A percentile compares a stretch with the other conserved stretches of the same genome.
Conservation (phyloP, 371 early-diverging fungal species). For the Actinomortierella ambigua region DNA sequence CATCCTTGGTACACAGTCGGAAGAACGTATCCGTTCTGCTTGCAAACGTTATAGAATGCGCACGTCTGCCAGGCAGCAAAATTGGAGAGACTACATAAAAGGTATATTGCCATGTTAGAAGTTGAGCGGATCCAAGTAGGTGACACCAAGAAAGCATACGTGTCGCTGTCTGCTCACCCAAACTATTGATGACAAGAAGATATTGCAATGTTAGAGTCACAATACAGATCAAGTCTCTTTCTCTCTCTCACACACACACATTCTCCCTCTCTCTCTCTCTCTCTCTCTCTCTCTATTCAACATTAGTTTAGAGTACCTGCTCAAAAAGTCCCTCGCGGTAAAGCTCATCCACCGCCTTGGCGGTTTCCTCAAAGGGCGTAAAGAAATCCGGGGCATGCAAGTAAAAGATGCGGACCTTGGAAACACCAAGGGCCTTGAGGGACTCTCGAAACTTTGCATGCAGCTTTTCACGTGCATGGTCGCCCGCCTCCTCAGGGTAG, state of each 20-base stretch:
- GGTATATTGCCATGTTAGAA: too few relatives aligned
- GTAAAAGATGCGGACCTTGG: slow-evolving; percentile 54
- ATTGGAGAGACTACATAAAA: slow-evolving; percentile 53
- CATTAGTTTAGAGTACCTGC: too few relatives aligned
- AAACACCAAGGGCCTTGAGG: slow-evolving; percentile 40
- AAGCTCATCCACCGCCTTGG: slow-evolving; percentile 50
- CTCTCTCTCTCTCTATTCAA: too few relatives aligned
- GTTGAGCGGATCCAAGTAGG: too few relatives aligned
- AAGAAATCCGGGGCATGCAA: slow-evolving; percentile 55
- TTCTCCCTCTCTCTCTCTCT: too few relatives aligned
- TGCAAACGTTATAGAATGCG: slow-evolving; percentile 48
- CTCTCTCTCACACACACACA: too few relatives aligned
- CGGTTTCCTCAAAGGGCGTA: slow-evolving; percentile 51
- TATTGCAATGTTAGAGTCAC: too few relatives aligned
- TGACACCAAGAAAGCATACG: too few relatives aligned
- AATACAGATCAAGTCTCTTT: too few relatives aligned
- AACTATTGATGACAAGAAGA: too few relatives aligned
- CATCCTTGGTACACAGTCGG: slow-evolving; percentile 59
- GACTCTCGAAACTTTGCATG: slow-evolving; percentile 41
- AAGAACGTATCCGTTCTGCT: slow-evolving; percentile 43
- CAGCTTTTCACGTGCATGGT: slow-evolving; percentile 55
- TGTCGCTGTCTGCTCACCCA: too few relatives aligned
- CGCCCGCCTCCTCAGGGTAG: slow-evolving; percentile 56
- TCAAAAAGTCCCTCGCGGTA: slow-evolving; percentile 51
- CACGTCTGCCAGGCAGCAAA: slow-evolving; percentile 55